These are phyloP conservation scores for Leccinum truebloodii DNA, from an alignment of 768 basidiomycete species.

Conservation along the genomic window DNA sequence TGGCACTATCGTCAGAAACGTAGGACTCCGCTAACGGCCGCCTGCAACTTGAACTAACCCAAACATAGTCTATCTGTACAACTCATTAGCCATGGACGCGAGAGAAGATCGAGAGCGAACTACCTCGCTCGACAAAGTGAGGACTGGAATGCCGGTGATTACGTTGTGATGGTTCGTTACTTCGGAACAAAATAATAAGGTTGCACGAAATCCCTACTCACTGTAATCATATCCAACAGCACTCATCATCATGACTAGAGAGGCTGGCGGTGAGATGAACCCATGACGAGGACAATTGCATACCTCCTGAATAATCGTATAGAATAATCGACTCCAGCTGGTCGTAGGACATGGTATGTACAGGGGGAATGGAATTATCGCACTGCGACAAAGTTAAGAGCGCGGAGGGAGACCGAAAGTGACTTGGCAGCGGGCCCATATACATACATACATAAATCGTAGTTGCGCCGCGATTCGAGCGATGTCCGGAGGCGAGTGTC, in stretches of 20 bases:
- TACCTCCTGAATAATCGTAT: conserved; percentile 2
- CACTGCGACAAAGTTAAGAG: background rate
- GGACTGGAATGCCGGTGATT: conserved; percentile 3
- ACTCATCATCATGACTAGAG: background rate
- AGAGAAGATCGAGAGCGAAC: background rate
- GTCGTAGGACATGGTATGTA: conserved; percentile 8
- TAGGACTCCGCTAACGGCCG: accelerated
- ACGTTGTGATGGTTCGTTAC: background rate
- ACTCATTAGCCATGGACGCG: background rate
- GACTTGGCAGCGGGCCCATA: background rate
- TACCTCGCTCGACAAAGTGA: conserved; percentile 18
- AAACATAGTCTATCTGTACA: conserved; percentile 15
- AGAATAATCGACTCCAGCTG: background rate
- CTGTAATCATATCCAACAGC: conserved; percentile 13
- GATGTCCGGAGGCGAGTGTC: background rate
- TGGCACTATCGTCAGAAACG: background rate
- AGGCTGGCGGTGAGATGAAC: background rate
- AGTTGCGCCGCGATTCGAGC: background rate
- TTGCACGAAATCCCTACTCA: background rate
- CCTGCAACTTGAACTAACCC: conserved; percentile 4
- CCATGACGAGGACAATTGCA: background rate
- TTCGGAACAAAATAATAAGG: background rate
- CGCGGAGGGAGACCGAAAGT: background rate
- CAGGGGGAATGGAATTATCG: background rate
- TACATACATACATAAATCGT: background rate